Evolutionary conservation across 2,329 filamentous ascomycete species (phyloP), one percentile per base, ranked within the genome.

Genomic region (Diatrype stigma): DNA sequence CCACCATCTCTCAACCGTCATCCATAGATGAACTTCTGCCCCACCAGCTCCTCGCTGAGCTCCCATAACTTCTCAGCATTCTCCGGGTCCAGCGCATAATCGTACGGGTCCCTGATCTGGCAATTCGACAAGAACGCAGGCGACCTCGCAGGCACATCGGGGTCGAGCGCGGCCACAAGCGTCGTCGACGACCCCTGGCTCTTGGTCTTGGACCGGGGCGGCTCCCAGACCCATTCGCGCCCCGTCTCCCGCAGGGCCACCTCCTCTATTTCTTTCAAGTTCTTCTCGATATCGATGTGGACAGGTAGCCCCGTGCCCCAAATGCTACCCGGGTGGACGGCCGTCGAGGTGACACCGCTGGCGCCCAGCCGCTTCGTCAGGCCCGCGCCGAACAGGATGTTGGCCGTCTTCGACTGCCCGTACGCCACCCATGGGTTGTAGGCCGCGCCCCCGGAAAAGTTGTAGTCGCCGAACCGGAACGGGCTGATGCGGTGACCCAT

Each of bases 331-430:
- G 68, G 69, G 42, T 71, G 68, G 12, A 69, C 49, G 2, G 66
- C 64, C 26, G 64, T 65, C 0, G 64, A 62, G 14, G 57, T 50
- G 3, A 69, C 57, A 6, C 58, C 58, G 2, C 57, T 53, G 21
- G 37, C 45, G 3, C 37, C 8, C 17, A 40, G 37, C 17, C 37
- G 37, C 37, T 8, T 6, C 56, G 60, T 58, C 16, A 72, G 57
- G 42, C 61, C 63, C 14, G 63, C 61, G 1, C 63, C 63, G 53
- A 70, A 69, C 51, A 73, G 62, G 6, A 76, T 71, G 45, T 75
- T 73, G 8, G 73, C 72, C 8, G 72, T 68, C 56, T 77, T 77
- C 53, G 69, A 72, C 56, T 74, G 72, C 0, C 67, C 69, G 52
- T 78, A 77, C 12, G 69, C 73, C 7, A 63, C 56, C 62, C 71